These are phyloP conservation scores for Diplodia seriata DNA, from an alignment of 2,329 filamentous ascomycete genomes.

Conservation along the genomic window DNA sequence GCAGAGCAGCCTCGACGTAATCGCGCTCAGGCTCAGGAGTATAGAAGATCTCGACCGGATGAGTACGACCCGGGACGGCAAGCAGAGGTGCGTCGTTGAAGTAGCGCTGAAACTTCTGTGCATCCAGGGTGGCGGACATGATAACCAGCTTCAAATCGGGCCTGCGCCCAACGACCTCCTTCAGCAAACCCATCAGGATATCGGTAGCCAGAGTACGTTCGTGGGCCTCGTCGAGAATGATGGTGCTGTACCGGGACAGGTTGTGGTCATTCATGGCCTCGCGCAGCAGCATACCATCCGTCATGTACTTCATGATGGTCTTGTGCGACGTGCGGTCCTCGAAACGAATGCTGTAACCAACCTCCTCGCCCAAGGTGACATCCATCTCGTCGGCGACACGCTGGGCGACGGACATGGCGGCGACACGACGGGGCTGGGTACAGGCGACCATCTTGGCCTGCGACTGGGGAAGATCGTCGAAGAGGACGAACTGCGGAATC, in stretches of 20 bases:
- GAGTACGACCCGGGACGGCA: conserved; percentile 91
- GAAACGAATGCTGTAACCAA: conserved; percentile 97
- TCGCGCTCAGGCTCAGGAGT: conserved; percentile 95
- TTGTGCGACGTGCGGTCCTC: conserved; percentile 88
- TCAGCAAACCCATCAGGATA: conserved; percentile 90
- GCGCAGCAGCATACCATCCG: conserved; percentile 95
- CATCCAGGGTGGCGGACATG: conserved; percentile 94
- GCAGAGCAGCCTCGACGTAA: conserved; percentile 92
- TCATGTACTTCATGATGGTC: conserved; percentile 99
- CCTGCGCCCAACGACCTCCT: conserved; percentile 86
- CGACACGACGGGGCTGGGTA: conserved; percentile 96
- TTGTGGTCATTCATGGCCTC: conserved; percentile 94
- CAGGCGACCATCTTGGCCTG: conserved; percentile 91
- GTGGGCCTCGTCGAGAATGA: conserved; percentile 98
- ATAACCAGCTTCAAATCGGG: conserved; percentile 94
- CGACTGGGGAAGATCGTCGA: conserved; percentile 89
- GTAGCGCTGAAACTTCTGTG: conserved; percentile 97
- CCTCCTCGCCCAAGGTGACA: conserved; percentile 86
- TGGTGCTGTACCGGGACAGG: conserved; percentile 87
- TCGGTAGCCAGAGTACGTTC: conserved; percentile 96
- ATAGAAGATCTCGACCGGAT: conserved; percentile 98
- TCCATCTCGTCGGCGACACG: conserved; percentile 96
- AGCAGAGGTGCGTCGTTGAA: conserved; percentile 94
- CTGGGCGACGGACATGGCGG: conserved; percentile 96
- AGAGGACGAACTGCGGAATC: conserved; percentile 97